phyloP scores from a whole-genome alignment of 73 alveolate genomes.

The Paramecium bursaria region DNA sequence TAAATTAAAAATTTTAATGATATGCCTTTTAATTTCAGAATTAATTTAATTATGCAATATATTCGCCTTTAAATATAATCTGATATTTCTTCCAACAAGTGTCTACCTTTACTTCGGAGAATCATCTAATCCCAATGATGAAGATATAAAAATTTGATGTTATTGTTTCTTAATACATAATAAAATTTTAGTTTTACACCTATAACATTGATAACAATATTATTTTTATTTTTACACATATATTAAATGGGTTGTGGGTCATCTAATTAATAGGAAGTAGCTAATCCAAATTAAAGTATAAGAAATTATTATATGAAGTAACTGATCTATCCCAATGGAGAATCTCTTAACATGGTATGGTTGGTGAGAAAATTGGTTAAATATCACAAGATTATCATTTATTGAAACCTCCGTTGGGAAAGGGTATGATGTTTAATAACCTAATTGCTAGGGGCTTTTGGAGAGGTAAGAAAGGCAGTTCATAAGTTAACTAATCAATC shows the following conservation, averaged over 20 bases:
- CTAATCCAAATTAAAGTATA: slow-evolving; percentile 21
- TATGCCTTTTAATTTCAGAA: no score
- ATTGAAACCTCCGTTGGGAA: slow-evolving; percentile 68
- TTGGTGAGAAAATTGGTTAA: slow-evolving; percentile 62
- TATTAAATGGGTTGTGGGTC: slow-evolving; percentile 61
- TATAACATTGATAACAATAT: no score
- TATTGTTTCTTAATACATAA: no score
- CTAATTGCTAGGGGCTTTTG: slow-evolving; percentile 76
- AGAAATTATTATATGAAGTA: not conserved
- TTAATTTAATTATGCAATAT: no score
- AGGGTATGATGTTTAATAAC: slow-evolving; percentile 7
- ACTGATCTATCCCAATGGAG: slow-evolving; percentile 21
- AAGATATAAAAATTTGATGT: no score
- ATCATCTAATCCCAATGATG: no score
- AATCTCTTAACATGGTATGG: slow-evolving; percentile 50
- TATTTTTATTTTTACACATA: no score
- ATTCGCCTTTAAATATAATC: no score
- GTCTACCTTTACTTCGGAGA: no score
- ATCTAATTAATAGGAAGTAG: slow-evolving; percentile 22
- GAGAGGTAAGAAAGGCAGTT: slow-evolving; percentile 79
- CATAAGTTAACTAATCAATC: slow-evolving; percentile 76
- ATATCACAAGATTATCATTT: slow-evolving; percentile 68
- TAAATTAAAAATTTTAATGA: no score
- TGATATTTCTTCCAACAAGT: no score
- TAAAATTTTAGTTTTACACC: no score